Evolutionary conservation across 1,284 basidiomycete species (phyloP).

Genomic region (Papiliotrema flavescens): DNA sequence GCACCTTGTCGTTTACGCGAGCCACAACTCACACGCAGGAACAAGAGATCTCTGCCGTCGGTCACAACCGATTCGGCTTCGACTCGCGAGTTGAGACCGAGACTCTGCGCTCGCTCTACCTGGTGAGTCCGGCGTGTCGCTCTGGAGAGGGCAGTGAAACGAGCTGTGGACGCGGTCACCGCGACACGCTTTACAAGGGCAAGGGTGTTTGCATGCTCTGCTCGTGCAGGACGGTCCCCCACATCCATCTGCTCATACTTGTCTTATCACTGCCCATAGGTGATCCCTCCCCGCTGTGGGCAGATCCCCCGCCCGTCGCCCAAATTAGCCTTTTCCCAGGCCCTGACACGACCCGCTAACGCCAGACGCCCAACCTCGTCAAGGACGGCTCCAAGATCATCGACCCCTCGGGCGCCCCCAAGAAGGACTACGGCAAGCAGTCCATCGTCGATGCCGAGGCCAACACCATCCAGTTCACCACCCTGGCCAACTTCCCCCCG

Average conservation of each 20-base stretch:
- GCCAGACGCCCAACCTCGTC: constrained; percentile 41
- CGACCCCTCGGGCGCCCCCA: constrained; percentile 49
- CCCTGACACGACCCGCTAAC: neutral
- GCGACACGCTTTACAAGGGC: neutral
- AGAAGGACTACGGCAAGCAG: constrained; percentile 65
- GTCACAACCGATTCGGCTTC: constrained; percentile 79
- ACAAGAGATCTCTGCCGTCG: constrained; percentile 55
- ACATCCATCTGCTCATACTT: no score
- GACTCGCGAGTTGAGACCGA: constrained; percentile 76
- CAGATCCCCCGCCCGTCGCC: no score
- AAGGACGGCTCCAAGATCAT: constrained; percentile 58
- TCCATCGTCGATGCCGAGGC: constrained; percentile 75
- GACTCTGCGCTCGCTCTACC: constrained; percentile 75
- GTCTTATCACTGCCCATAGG: no score
- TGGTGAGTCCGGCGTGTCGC: constrained; percentile 56
- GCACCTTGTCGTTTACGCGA: no score
- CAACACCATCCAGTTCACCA: constrained; percentile 83
- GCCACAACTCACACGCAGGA: constrained; percentile 2
- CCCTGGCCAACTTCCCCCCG: constrained; percentile 82
- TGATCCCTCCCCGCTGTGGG: no score
- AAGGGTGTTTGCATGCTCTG: neutral
- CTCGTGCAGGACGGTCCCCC: no score
- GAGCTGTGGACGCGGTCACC: neutral
- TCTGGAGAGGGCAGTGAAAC: neutral
- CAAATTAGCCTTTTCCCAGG: no score